Conservation (phyloP, 2,329 filamentous ascomycete genomes). For the Colletotrichum tabaci region DNA sequence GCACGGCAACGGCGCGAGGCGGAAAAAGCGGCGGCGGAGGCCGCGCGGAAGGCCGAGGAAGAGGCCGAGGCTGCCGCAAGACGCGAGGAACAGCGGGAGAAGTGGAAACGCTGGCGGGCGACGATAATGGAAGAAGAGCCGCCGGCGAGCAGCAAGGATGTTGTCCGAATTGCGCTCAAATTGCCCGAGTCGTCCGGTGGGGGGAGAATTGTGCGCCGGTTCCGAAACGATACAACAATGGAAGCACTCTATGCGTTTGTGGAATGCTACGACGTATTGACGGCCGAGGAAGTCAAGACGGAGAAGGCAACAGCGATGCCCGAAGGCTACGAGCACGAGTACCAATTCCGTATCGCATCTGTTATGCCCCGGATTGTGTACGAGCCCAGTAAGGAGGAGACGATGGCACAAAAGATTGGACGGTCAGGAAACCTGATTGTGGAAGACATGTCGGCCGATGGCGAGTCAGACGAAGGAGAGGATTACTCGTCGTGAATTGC, state of each 20-base stretch:
- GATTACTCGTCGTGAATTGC: constrained; percentile 18
- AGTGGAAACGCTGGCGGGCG: constrained; percentile 88
- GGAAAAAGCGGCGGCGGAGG: constrained; percentile 78
- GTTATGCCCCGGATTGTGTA: constrained; percentile 89
- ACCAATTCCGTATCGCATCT: constrained; percentile 87
- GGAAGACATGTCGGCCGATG: constrained; percentile 71
- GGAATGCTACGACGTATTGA: constrained; percentile 84
- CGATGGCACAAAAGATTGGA: constrained; percentile 81
- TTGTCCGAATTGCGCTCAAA: constrained; percentile 79
- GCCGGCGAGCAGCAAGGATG: constrained; percentile 70
- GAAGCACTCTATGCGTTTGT: constrained; percentile 98
- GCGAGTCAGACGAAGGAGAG: constrained; percentile 41
- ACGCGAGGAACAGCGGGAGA: constrained; percentile 62
- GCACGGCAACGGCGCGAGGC: constrained; percentile 83
- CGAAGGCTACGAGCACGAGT: constrained; percentile 82
- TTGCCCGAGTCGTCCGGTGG: constrained; percentile 73
- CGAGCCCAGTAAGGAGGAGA: constrained; percentile 75
- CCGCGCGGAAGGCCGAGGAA: constrained; percentile 72
- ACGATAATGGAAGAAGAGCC: constrained; percentile 79
- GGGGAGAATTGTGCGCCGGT: constrained; percentile 83
- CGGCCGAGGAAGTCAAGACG: constrained; percentile 52
- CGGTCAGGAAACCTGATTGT: constrained; percentile 91
- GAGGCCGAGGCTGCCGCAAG: constrained; percentile 73
- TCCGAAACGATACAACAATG: constrained; percentile 77
- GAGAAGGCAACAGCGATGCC: constrained; percentile 63